Base-by-base conservation (phyloP, 352 stramenopile species). In the Aphanomyces euteiches region DNA sequence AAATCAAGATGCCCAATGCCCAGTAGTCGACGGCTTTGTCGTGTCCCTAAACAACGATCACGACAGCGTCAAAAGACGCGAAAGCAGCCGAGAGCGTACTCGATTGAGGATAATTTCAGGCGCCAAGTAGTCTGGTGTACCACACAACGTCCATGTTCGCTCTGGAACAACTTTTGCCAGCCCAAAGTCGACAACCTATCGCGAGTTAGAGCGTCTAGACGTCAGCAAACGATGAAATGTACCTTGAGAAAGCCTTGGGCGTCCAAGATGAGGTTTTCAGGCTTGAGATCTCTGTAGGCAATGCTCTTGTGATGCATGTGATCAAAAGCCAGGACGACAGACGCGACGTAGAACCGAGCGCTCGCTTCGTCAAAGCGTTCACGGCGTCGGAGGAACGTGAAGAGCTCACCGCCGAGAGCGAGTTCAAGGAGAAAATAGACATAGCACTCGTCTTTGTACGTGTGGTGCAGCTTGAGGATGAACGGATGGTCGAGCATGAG, bases 401-500 rank as follows among this genome's bases (percentile, higher is more conserved):
- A 98, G 6, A 98, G 81, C 73, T 98, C 93, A 5, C 92, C 93
- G 7, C 92, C 93, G 17, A 93, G 73, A 5, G 96, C 90, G 15
- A 96, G 88, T 60, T 98, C 93, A n/a, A 98, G 81, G 0, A 98
- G 76, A 69, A 98, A 85, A 70, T 96, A 98, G 8, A 98, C 76
- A 64, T 89, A 91, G 36, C 88, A 92, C 59, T 79, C 84, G 76
- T 98, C 91, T 75, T 97, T 92, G 78, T 96, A 93, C 47, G 86
- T 92, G 45, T 76, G 87, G 69, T 85, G 87, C 17, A 98, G 82
- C 73, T 96, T 95, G 60, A 97, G 79, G 67, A 97, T 96, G 72
- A 96, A 96, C 54, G 90, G 92, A 60, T 97, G 90, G 65, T 94
- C 81, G 41, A 97, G 74, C 67, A 86, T 80, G 45, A 88, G 78